Conservation (phyloP, 257 asterid genomes). For the Thymus quinquecostatus region DNA sequence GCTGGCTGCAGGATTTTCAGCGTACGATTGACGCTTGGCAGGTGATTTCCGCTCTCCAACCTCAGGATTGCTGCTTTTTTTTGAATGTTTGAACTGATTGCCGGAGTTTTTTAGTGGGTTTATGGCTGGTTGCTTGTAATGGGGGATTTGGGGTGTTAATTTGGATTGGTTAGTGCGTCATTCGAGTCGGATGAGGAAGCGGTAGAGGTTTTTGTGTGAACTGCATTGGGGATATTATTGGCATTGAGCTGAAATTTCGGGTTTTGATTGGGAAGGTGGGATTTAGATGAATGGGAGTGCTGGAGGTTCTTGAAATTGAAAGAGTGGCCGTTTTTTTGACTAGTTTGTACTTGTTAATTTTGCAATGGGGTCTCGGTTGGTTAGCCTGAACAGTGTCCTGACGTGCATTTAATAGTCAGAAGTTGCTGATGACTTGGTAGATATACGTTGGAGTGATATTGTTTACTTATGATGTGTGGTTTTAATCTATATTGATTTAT, state of each 20-base stretch:
- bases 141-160: constrained; percentile 28
- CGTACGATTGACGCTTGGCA: constrained; percentile 99
- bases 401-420: constrained; percentile 15
- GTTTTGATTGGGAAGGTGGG: constrained; percentile 25
- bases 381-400: constrained; percentile 11
- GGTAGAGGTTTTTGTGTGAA: background rate
- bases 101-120: constrained; percentile 23
- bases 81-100: constrained; percentile 1
- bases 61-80: background rate
- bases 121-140: constrained; percentile 27
- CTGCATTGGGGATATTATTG: constrained; percentile 9
- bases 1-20: constrained; percentile 95
- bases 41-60: constrained; percentile 45
- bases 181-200: constrained; percentile 28
- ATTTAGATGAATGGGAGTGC: constrained; percentile 23
- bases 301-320: constrained; percentile 20
- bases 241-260: constrained; percentile 28
- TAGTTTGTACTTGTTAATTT: constrained; percentile 16
- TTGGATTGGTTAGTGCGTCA: constrained; percentile 12
- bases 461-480: background rate
- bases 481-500: constrained; percentile 18
- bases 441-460: background rate
- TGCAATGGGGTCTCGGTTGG: constrained; percentile 12
- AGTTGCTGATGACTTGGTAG: constrained; percentile 12
- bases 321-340: constrained; percentile 9